Percentiles rank a stretch among this genome's conserved stretches.
Evolutionary conservation across 1,284 basidiomycete species (phyloP).

Genomic region (Ustanciosporium gigantosporum): DNA sequence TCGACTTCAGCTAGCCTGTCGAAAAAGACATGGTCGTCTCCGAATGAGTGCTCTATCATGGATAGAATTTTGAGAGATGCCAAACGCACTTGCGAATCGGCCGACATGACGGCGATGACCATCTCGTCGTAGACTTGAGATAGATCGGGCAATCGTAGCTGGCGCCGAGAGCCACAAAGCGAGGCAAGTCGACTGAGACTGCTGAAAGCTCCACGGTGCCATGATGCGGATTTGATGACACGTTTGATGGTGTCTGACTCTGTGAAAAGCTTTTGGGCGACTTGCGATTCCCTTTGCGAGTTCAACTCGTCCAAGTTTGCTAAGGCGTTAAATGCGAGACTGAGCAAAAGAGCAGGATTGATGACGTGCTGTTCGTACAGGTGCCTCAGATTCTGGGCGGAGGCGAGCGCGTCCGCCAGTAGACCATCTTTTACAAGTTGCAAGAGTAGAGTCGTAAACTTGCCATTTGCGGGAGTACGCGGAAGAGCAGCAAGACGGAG

Average conservation of each 20-base stretch:
- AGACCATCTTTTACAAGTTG: conserved; percentile 22
- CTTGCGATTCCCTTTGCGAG: conserved; percentile 8
- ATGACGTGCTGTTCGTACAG: conserved; percentile 23
- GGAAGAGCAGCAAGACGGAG: conserved; percentile 25
- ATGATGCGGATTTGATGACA: conserved; percentile 23
- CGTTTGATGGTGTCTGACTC: conserved; percentile 8
- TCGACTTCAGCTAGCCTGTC: conserved; percentile 48
- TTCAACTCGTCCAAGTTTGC: conserved; percentile 27
- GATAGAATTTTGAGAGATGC: conserved; percentile 45
- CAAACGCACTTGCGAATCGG: conserved; percentile 40
- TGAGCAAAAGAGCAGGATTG: conserved; percentile 27
- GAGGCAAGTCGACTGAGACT: conserved; percentile 30
- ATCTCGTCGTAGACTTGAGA: conserved; percentile 15
- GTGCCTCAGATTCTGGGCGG: conserved; percentile 6
- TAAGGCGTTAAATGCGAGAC: conserved; percentile 25
- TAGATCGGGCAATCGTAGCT: conserved; percentile 20
- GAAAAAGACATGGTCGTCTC: conserved; percentile 6
- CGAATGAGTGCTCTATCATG: conserved; percentile 11
- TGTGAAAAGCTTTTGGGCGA: conserved; percentile 12
- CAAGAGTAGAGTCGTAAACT: conserved; percentile 9
- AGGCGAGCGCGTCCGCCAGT: conserved; percentile 12
- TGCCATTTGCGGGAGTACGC: conserved; percentile 8
- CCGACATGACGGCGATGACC: conserved; percentile 24
- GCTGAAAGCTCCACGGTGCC: conserved; percentile 25
- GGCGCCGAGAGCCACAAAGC: conserved; percentile 11